Conservation (phyloP, 2,329 filamentous ascomycete genomes). For the Hypoxylon sp. region DNA sequence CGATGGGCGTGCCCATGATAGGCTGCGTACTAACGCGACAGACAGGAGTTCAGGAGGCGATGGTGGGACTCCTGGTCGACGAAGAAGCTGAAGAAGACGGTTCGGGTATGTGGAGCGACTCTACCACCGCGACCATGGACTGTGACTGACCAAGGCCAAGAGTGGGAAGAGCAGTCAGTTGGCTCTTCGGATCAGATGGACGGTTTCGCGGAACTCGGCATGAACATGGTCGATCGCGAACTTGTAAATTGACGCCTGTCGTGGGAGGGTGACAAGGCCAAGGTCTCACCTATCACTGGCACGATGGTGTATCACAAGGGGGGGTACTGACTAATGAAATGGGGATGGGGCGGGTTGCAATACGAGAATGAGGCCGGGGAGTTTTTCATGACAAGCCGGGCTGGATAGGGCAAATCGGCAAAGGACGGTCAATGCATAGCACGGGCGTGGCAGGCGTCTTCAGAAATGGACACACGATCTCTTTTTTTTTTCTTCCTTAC, state of each 20-base stretch:
- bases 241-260: constrained; percentile 46
- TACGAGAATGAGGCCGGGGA: constrained; percentile 6
- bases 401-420: constrained; percentile 27
- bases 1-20: not conserved
- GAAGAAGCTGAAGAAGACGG: constrained; percentile 66
- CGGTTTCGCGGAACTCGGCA: constrained; percentile 56
- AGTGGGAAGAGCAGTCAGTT: constrained; percentile 61
- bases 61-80: constrained; percentile 64
- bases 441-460: constrained; percentile 38
- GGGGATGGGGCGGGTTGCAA: constrained; percentile 2
- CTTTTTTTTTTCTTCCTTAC: constrained; percentile 25
- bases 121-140: constrained; percentile 47
- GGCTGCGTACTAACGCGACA: constrained; percentile 27
- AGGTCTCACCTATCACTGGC: not conserved
- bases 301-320: not conserved
- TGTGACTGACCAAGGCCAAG: constrained; percentile 52
- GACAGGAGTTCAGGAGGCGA: constrained; percentile 54
- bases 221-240: constrained; percentile 53
- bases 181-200: constrained; percentile 64
- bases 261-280: not conserved
- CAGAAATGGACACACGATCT: constrained; percentile 27
- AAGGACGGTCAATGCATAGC: constrained; percentile 36
- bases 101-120: constrained; percentile 62
- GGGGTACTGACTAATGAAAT: not conserved
- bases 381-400: constrained; percentile 17